Conservation (phyloP, 768 basidiomycete genomes). For the Sarcodon sp. region DNA sequence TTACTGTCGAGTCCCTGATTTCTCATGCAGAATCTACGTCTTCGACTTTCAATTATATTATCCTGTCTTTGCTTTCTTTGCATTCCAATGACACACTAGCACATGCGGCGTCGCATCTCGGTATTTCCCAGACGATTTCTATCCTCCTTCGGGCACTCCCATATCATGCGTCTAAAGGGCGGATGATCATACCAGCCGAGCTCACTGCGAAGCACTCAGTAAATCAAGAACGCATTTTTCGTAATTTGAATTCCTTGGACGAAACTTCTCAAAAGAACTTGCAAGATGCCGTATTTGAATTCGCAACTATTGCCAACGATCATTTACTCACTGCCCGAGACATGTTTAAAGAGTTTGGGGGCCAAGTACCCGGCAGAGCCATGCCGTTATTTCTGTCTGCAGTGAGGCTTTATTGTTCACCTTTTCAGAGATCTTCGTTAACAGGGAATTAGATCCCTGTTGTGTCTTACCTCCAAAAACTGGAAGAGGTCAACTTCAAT, state of each 20-base stretch:
- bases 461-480: constrained; percentile 42
- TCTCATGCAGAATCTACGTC: constrained; percentile 73
- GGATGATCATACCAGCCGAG: constrained; percentile 70
- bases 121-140: constrained; percentile 55
- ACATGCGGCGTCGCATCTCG: constrained; percentile 76
- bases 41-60: constrained; percentile 64
- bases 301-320: constrained; percentile 73
- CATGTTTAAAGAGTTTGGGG: constrained; percentile 45
- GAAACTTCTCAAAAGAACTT: constrained; percentile 35
- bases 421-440: not conserved
- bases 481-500: constrained; percentile 64
- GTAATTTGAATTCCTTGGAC: constrained; percentile 22
- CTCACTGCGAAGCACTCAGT: constrained; percentile 70
- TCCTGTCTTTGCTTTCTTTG: constrained; percentile 54
- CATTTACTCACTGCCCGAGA: constrained; percentile 63
- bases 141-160: constrained; percentile 69
- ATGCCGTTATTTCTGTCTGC: constrained; percentile 64
- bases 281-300: constrained; percentile 71
- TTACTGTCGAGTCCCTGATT: constrained; percentile 54
- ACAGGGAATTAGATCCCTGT: constrained; percentile 44
- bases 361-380: constrained; percentile 39
- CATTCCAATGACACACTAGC: constrained; percentile 40
- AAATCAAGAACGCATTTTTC: constrained; percentile 69
- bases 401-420: constrained; percentile 28
- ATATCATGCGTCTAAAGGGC: constrained; percentile 59